These are phyloP conservation scores for Tylopilus felleus DNA, from an alignment of 768 basidiomycete genomes.

Conservation along the genomic window DNA sequence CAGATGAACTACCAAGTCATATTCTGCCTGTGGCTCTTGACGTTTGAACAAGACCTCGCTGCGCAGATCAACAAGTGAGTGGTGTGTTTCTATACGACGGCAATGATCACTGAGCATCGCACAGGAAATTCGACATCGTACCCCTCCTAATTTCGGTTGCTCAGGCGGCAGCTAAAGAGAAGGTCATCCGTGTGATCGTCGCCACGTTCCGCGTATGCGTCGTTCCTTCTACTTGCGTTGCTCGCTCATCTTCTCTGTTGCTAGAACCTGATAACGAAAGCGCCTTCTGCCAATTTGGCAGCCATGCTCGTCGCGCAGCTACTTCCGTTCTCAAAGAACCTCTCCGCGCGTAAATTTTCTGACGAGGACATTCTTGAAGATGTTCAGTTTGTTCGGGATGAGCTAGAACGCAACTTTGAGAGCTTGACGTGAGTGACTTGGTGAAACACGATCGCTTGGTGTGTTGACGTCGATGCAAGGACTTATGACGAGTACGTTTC, in stretches of 20 bases:
- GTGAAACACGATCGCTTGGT: background rate
- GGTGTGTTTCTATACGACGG: background rate
- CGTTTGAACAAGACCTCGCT: constrained; percentile 85
- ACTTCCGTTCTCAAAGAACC: constrained; percentile 82
- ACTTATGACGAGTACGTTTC: constrained; percentile 97
- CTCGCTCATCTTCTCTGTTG: background rate
- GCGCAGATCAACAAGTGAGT: constrained; percentile 83
- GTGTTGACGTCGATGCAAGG: constrained; percentile 38
- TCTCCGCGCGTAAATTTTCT: constrained; percentile 82
- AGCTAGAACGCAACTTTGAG: constrained; percentile 80
- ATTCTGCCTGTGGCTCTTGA: constrained; percentile 91
- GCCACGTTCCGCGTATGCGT: constrained; percentile 79
- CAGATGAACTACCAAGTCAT: constrained; percentile 96
- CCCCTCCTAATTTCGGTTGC: constrained; percentile 81
- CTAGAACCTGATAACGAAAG: constrained; percentile 87
- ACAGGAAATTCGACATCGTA: constrained; percentile 85
- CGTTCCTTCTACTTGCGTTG: background rate
- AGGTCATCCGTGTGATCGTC: constrained; percentile 89
- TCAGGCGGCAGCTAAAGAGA: constrained; percentile 91
- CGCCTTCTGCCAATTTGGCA: constrained; percentile 83
- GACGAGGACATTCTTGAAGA: constrained; percentile 96
- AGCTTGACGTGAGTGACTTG: constrained; percentile 72
- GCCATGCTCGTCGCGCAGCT: constrained; percentile 89
- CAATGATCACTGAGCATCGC: background rate
- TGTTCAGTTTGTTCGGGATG: constrained; percentile 80